Evolutionary conservation across 2,329 filamentous ascomycete genomes (phyloP).

Genomic region (Zarea fungicola): DNA sequence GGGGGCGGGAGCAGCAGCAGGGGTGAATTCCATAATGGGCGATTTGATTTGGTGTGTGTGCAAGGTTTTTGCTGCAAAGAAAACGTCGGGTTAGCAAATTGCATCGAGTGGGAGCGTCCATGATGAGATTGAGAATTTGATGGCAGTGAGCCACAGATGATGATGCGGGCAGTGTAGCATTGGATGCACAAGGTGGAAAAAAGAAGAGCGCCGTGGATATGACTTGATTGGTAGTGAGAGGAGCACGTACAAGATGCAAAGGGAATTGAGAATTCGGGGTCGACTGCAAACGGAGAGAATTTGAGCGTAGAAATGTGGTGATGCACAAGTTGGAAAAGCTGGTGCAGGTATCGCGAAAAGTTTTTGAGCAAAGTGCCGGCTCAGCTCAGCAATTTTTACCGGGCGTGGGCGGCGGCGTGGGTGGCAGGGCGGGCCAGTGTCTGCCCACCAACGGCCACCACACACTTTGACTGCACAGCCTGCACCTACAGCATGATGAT

Average conservation of each 20-base stretch:
- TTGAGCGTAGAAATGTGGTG: slow-evolving; percentile 9
- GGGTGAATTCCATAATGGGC: slow-evolving; percentile 38
- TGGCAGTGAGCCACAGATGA: background rate
- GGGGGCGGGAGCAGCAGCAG: slow-evolving; percentile 14
- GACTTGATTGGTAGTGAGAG: background rate
- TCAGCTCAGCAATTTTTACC: slow-evolving; percentile 13
- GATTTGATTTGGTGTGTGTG: background rate
- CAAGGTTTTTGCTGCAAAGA: background rate
- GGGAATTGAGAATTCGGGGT: background rate
- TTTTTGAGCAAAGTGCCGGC: slow-evolving; percentile 14
- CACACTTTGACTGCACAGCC: background rate
- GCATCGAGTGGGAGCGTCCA: background rate
- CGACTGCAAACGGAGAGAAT: slow-evolving; percentile 1
- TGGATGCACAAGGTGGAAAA: no score
- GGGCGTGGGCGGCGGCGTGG: no score
- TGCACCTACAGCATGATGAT: no score
- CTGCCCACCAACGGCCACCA: slow-evolving; percentile 8
- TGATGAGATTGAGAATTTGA: background rate
- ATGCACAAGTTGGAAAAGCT: slow-evolving; percentile 13
- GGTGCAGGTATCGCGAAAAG: slow-evolving; percentile 14
- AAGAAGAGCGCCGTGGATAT: background rate
- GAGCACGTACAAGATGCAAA: slow-evolving; percentile 6
- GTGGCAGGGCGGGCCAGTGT: slow-evolving; percentile 12
- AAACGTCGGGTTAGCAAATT: background rate
- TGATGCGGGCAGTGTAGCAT: no score